phyloP scores from a whole-genome alignment of 2,329 filamentous ascomycete genomes.

The Cladorrhinum sp. region DNA sequence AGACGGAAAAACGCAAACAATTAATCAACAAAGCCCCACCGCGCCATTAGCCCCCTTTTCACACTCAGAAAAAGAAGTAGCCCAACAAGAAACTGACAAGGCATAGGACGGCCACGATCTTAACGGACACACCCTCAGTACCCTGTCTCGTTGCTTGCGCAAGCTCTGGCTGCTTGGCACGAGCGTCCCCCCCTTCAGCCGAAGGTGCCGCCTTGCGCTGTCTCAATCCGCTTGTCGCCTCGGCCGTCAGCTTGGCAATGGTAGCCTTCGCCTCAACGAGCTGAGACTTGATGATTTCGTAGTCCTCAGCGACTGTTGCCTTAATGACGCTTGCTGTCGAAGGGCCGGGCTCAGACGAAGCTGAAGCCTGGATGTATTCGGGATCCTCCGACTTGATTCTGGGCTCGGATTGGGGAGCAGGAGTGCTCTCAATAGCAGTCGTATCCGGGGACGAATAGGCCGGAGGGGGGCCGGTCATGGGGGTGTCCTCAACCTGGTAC shows the following conservation, averaged over 20 bases:
- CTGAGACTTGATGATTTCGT: conserved; percentile 32
- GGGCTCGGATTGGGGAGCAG: conserved; percentile 10
- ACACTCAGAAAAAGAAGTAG: conserved; percentile 84
- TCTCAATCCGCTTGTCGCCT: conserved; percentile 61
- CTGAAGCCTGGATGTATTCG: conserved; percentile 9
- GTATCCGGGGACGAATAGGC: conserved; percentile 34
- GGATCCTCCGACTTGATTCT: conserved; percentile 17
- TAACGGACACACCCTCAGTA: conserved; percentile 79
- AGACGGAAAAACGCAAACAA: background rate
- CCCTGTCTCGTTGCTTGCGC: conserved; percentile 55
- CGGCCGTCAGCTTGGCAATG: conserved; percentile 66
- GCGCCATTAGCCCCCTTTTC: background rate
- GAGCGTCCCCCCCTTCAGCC: conserved; percentile 41
- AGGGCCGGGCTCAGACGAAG: conserved; percentile 3
- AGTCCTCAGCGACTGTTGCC: conserved; percentile 24
- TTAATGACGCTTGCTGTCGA: conserved; percentile 23
- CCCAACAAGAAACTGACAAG: conserved; percentile 89
- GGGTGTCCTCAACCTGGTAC: conserved; percentile 32
- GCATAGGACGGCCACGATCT: conserved; percentile 79
- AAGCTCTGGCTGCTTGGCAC: conserved; percentile 49
- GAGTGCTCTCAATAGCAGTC: conserved; percentile 24
- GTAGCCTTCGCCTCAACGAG: conserved; percentile 66
- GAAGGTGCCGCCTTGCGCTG: conserved; percentile 62
- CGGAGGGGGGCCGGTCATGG: conserved; percentile 30
- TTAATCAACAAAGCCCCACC: background rate